A percentile compares a stretch with the other conserved stretches of the same genome.
Conservation (phyloP, 805 yeast genomes). For the Spathaspora boniae region DNA sequence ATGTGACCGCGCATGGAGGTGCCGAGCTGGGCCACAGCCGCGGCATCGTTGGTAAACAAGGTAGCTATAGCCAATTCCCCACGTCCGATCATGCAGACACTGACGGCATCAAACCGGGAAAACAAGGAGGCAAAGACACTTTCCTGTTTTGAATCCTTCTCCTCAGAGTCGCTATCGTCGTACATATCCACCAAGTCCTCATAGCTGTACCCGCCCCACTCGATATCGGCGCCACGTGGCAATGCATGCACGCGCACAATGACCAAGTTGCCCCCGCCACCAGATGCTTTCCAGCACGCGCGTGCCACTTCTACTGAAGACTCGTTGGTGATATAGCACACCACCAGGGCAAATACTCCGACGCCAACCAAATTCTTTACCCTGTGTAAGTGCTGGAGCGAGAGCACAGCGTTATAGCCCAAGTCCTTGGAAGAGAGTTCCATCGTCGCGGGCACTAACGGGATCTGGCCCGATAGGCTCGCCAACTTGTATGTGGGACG, state of each 20-base stretch:
- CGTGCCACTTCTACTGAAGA: constrained; percentile 26
- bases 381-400: constrained; percentile 72
- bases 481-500: constrained; percentile 42
- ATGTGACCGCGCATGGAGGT: too few relatives aligned
- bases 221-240: constrained; percentile 64
- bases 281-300: constrained; percentile 47
- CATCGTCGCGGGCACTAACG: constrained; percentile 74
- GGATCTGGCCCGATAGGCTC: constrained; percentile 86
- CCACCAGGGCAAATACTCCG: constrained; percentile 40
- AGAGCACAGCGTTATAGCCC: constrained; percentile 43
- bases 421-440: constrained; percentile 25
- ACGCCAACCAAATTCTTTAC: constrained; percentile 56
- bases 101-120: constrained; percentile 11
- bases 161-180: constrained; percentile 42
- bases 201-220: constrained; percentile 69
- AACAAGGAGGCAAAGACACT: background rate
- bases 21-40: too few relatives aligned
- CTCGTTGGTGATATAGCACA: constrained; percentile 51
- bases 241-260: constrained; percentile 54
- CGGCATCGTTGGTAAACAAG: constrained; percentile 14
- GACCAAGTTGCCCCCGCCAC: constrained; percentile 33
- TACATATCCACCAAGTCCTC: constrained; percentile 33
- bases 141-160: constrained; percentile 17
- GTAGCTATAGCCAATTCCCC: constrained; percentile 7
- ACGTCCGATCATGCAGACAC: constrained; percentile 12